These are phyloP conservation scores for Hyphopichia khmerensis DNA, from an alignment of 1,139 yeast genomes.

Conservation along the genomic window DNA sequence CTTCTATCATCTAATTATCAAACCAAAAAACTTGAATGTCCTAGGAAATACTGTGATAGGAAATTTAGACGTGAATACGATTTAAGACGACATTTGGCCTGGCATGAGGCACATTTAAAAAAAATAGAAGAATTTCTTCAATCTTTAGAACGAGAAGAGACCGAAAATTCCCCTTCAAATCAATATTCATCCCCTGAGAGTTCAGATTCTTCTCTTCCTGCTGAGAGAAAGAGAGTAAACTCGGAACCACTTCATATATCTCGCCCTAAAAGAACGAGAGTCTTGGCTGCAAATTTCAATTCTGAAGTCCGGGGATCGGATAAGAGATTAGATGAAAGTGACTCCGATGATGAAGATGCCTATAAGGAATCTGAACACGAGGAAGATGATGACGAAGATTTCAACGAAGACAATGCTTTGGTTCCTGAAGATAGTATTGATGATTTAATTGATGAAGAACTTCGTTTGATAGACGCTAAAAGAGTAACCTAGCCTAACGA, in stretches of 20 bases:
- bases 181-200: background rate
- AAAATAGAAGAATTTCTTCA: slow-evolving; percentile 33
- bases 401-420: background rate
- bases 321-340: background rate
- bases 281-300: background rate
- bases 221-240: background rate
- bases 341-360: background rate
- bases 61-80: slow-evolving; percentile 49
- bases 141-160: slow-evolving; percentile 21
- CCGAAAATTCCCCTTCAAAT: background rate
- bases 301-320: background rate
- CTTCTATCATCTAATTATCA: slow-evolving; percentile 37
- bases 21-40: slow-evolving; percentile 40
- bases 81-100: slow-evolving; percentile 49
- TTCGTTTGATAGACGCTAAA: background rate
- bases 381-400: background rate
- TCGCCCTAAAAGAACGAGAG: background rate
- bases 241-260: background rate
- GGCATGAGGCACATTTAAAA: slow-evolving; percentile 48
- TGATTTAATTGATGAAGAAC: background rate
- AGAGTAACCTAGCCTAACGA: background rate
- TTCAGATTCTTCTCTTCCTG: background rate
- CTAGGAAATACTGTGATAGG: slow-evolving; percentile 46
- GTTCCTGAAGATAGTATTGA: background rate
- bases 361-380: background rate